These are phyloP conservation scores for Penicillium sp. DNA, from an alignment of 2,329 filamentous ascomycete genomes.

Conservation along the genomic window DNA sequence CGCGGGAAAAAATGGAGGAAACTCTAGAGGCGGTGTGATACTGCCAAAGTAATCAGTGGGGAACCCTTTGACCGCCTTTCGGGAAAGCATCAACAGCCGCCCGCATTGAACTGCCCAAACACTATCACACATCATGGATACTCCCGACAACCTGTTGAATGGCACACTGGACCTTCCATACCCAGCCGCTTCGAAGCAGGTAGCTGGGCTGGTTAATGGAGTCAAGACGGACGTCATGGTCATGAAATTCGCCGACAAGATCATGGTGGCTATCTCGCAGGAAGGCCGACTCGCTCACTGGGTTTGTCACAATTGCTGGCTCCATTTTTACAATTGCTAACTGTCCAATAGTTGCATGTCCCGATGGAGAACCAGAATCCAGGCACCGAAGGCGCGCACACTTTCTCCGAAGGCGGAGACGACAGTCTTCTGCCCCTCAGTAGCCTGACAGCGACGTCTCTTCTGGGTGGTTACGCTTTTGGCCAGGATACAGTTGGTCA, in stretches of 20 bases:
- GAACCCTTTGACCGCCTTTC: constrained; percentile 11
- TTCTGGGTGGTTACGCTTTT: constrained; percentile 76
- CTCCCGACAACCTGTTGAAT: constrained; percentile 34
- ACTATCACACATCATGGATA: constrained; percentile 23
- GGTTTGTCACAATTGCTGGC: constrained; percentile 53
- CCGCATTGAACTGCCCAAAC: not conserved
- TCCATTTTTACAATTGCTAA: constrained; percentile 9
- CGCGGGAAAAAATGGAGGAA: constrained; percentile 20
- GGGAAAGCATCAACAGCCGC: constrained; percentile 7
- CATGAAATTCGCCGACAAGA: constrained; percentile 79
- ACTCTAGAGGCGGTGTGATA: constrained; percentile 16
- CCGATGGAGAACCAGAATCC: constrained; percentile 34
- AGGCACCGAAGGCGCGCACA: constrained; percentile 37
- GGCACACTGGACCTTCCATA: constrained; percentile 54
- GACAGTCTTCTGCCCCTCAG: constrained; percentile 66
- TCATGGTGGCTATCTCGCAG: constrained; percentile 84
- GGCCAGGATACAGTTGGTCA: constrained; percentile 80
- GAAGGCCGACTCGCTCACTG: constrained; percentile 83
- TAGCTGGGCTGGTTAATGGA: constrained; percentile 60
- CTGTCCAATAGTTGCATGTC: constrained; percentile 27
- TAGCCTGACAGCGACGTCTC: constrained; percentile 77
- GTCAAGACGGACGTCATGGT: constrained; percentile 67
- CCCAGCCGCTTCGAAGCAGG: constrained; percentile 60
- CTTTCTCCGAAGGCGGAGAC: constrained; percentile 42
- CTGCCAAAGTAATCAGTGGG: constrained; percentile 16